Conservation (phyloP, 306 rosid species). For the Trifolium fragiferum region DNA sequence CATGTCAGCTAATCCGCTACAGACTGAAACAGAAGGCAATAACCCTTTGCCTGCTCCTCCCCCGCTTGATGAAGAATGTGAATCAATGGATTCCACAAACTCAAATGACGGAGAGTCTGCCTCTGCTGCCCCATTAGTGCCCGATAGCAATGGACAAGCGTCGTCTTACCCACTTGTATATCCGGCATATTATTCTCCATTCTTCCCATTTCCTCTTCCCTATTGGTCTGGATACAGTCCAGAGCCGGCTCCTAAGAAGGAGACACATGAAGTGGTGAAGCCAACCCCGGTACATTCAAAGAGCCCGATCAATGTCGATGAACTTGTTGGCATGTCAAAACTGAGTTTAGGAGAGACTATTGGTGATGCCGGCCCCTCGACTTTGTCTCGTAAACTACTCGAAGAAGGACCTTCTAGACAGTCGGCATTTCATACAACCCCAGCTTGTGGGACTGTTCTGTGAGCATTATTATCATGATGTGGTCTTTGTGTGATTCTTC, state of each 20-base stretch:
- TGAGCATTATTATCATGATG: slow-evolving; percentile 48
- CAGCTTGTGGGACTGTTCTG: slow-evolving; percentile 55
- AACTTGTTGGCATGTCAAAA: slow-evolving; percentile 93
- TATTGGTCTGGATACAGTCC: slow-evolving; percentile 71
- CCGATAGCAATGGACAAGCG: slow-evolving; percentile 40
- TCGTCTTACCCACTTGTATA: slow-evolving; percentile 67
- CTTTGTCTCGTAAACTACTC: slow-evolving; percentile 71
- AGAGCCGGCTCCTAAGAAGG: slow-evolving; percentile 58
- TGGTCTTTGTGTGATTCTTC: slow-evolving; percentile 56
- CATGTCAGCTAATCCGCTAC: slow-evolving; percentile 55
- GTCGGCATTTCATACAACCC: slow-evolving; percentile 93
- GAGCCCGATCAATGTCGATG: slow-evolving; percentile 87
- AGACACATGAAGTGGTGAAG: slow-evolving; percentile 81
- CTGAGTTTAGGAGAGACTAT: slow-evolving; percentile 87
- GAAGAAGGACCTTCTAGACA: slow-evolving; percentile 95
- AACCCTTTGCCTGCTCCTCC: slow-evolving; percentile 79
- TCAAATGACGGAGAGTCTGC: slow-evolving; percentile 85
- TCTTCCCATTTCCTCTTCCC: slow-evolving; percentile 77
- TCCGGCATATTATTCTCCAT: slow-evolving; percentile 76
- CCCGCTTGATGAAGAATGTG: slow-evolving; percentile 84
- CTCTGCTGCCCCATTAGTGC: slow-evolving; percentile 51
- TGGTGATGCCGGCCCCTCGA: slow-evolving; percentile 71
- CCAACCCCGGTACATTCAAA: slow-evolving; percentile 94
- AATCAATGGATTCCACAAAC: slow-evolving; percentile 92
- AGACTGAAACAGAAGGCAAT: slow-evolving; percentile 64